Evolutionary conservation across 2,329 filamentous ascomycete species (phyloP), one percentile per base, ranked within the genome.

Genomic region (Xylaria sp.): DNA sequence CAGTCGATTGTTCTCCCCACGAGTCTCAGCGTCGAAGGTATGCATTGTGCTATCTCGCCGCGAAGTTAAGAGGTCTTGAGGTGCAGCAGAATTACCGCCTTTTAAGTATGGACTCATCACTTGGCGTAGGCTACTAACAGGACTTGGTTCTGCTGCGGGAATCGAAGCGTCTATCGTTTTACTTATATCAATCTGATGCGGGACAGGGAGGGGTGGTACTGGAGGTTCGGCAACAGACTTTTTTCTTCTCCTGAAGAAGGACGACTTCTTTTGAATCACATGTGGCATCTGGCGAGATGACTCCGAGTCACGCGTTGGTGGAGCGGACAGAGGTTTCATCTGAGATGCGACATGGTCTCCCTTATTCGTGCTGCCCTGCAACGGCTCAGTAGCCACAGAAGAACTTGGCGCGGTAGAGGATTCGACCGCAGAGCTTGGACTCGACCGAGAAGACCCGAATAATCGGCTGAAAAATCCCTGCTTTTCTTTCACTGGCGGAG

Each of bases 381-480:
- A 63, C 44, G 78, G 79, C 72, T 84, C 81, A 70, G 76, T 72
- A 62, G 80, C 76, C 32, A 80, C 75, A 23, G 81, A 77, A 50
- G 81, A 79, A 60, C 76, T 68, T 63, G 81, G 81, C n/a, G 77
- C 68, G 9, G 74, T 53, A 53, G 23, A 66, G 58, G 71, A 27
- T 58, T 74, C 68, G 2, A 57, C 44, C 1, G 61, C 29, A 37
- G 63, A 18, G 25, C 53, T 70, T 2, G 68, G 54, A 58, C 81
- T 86, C n/a, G 67, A 61, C 77, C 87, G 92, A 42, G 92, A 89
- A 10, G 91, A 92, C 53, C 92, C 93, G 83, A 98, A 98, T 47
- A 98, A 92, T 71, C 95, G 90, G 75, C 93, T 90, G 83, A 98
- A 98, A 83, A 99, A 98, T 23, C 96, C 94, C 9, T 88, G 92